A percentile compares a stretch with the other conserved stretches of the same genome.
These are phyloP conservation scores for Pseudonitzschia delicatissima DNA, from an alignment of 108 stramenopile species.

Conservation along the genomic window DNA sequence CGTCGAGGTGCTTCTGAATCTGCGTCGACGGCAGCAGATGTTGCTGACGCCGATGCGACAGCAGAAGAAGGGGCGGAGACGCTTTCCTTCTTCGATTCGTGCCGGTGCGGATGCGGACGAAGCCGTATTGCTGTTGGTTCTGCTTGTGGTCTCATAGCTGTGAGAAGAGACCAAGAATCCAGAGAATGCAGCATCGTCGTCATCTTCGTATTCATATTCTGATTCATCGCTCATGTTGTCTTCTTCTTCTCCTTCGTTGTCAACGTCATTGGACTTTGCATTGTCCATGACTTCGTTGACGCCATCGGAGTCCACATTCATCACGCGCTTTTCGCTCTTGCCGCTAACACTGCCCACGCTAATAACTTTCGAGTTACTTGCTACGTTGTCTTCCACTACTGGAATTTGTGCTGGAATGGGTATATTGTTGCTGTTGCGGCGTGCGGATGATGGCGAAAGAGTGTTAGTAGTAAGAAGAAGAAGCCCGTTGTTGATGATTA, in stretches of 20 bases:
- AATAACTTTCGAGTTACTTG: conserved; percentile 6
- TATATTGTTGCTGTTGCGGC: background rate
- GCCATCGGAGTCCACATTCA: background rate
- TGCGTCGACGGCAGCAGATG: background rate
- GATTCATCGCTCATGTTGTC: conserved; percentile 58
- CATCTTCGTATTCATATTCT: conserved; percentile 81
- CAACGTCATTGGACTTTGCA: conserved; percentile 4
- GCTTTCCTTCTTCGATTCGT: conserved; percentile 34
- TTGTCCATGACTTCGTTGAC: conserved; percentile 19
- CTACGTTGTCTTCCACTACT: conserved; percentile 12
- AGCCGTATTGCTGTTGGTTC: conserved; percentile 6
- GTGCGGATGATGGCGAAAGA: background rate
- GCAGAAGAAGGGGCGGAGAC: background rate
- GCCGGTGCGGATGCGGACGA: conserved; percentile 17
- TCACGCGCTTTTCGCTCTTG: background rate
- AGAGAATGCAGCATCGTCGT: conserved; percentile 73
- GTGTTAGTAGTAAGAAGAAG: too few species aligned
- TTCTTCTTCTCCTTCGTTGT: conserved; percentile 21
- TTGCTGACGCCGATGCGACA: conserved; percentile 16
- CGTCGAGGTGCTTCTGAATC: conserved; percentile 18
- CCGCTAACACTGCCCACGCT: conserved; percentile 16
- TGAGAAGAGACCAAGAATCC: conserved; percentile 55
- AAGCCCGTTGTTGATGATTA: background rate
- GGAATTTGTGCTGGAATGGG: conserved; percentile 29
- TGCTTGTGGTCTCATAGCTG: conserved; percentile 7